Percentiles rank a stretch among this genome's conserved stretches.
Evolutionary conservation across 148 eudicot genomes (phyloP).

Genomic region (Chenopodium formosanum): DNA sequence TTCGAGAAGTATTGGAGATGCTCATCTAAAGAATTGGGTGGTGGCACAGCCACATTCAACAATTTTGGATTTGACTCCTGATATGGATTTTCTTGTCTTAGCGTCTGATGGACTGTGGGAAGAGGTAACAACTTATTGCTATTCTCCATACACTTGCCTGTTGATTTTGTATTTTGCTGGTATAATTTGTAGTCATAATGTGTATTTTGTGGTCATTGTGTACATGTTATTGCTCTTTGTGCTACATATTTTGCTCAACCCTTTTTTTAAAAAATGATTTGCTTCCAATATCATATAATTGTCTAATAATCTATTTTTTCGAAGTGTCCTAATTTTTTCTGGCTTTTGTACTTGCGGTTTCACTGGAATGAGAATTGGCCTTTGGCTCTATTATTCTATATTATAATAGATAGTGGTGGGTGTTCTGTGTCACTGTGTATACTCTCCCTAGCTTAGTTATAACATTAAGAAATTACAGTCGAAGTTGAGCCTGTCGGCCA

Average conservation of each 20-base stretch:
- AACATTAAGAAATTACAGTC: background rate
- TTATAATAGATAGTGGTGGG: background rate
- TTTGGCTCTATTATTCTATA: background rate
- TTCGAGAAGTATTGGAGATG: conserved; percentile 94
- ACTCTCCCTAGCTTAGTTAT: background rate
- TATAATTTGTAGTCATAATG: background rate
- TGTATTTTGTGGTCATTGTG: background rate
- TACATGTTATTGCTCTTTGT: background rate
- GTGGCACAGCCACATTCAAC: conserved; percentile 71
- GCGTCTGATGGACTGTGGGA: conserved; percentile 99
- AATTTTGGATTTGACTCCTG: conserved; percentile 46
- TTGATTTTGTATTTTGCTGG: background rate
- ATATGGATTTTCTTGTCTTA: conserved; percentile 73
- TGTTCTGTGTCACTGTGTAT: background rate
- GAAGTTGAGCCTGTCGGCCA: too few relatives aligned
- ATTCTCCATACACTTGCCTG: background rate
- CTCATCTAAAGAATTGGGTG: conserved; percentile 87
- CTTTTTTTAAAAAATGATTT: background rate
- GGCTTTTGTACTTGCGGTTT: background rate
- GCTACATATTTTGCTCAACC: background rate
- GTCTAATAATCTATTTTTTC: background rate
- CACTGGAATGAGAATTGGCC: background rate
- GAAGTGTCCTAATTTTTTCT: background rate
- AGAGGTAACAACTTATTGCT: conserved; percentile 40
- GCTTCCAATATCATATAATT: background rate